A percentile compares a stretch with the other conserved stretches of the same genome.
These are phyloP conservation scores for Capsella rubella DNA, from an alignment of 441 rosid species.

Conservation along the genomic window DNA sequence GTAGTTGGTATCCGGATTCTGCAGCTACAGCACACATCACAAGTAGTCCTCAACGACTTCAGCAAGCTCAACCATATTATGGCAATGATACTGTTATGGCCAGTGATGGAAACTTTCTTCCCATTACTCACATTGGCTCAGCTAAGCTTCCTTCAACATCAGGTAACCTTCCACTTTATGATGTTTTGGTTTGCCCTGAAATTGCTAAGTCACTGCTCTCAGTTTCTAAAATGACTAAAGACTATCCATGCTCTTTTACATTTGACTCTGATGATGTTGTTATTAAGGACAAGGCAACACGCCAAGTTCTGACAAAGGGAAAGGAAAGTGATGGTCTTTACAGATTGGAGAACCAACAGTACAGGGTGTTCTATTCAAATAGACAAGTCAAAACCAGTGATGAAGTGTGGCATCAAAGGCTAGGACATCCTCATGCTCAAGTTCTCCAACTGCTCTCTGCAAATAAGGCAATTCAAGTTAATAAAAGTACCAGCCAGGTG, in stretches of 20 bases:
- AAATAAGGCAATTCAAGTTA: neutral
- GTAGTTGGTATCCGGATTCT: neutral
- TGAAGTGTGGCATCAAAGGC: neutral
- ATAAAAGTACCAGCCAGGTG: neutral
- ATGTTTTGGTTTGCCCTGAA: neutral
- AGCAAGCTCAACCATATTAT: neutral
- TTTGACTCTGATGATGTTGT: neutral
- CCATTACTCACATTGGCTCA: neutral
- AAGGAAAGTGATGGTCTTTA: neutral
- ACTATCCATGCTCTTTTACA: neutral
- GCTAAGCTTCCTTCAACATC: accelerated
- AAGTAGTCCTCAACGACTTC: neutral
- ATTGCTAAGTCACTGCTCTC: neutral
- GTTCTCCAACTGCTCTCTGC: neutral
- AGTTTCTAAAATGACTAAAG: neutral
- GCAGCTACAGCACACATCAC: neutral
- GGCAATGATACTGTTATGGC: neutral
- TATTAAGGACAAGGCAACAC: neutral
- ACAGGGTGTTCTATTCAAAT: accelerated
- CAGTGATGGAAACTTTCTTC: neutral
- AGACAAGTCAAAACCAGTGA: neutral
- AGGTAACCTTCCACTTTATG: neutral
- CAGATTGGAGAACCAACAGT: neutral
- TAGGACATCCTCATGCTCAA: neutral
- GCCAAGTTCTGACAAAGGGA: neutral